phyloP scores from a whole-genome alignment of 2,329 filamentous ascomycete genomes.

The Colletotrichum tofieldiae region DNA sequence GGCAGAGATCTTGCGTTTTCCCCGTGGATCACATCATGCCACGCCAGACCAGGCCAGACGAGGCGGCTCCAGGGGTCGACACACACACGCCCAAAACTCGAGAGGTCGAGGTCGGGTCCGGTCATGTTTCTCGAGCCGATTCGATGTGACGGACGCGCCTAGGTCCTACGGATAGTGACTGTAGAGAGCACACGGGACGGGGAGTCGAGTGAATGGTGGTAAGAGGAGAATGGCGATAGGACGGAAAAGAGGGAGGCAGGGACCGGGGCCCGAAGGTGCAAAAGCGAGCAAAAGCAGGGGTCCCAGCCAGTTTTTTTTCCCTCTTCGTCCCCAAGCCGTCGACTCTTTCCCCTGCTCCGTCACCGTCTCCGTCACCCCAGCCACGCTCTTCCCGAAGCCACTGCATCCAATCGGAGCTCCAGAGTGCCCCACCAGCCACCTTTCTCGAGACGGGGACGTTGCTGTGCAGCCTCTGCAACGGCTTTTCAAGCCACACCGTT shows the following conservation, averaged over 20 bases:
- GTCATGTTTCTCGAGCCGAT: conserved; percentile 1
- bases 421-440: conserved; percentile 18
- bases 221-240: background rate
- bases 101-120: background rate
- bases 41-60: background rate
- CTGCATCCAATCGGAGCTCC: background rate
- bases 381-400: background rate
- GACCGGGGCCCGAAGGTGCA: conserved; percentile 12
- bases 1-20: background rate
- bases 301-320: conserved; percentile 22
- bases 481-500: conserved; percentile 16
- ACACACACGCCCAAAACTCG: background rate
- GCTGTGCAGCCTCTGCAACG: conserved; percentile 4
- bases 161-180: background rate
- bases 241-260: conserved; percentile 34
- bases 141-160: conserved; percentile 10
- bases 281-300: background rate
- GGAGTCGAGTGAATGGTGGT: background rate
- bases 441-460: background rate
- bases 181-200: no score
- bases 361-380: conserved; percentile 14
- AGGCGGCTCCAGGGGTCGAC: background rate
- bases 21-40: conserved; percentile 24
- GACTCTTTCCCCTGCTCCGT: background rate
- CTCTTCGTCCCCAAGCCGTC: conserved; percentile 1